phyloP scores from a whole-genome alignment of 2,329 filamentous ascomycete genomes.

The Curvularia eragrostidis region DNA sequence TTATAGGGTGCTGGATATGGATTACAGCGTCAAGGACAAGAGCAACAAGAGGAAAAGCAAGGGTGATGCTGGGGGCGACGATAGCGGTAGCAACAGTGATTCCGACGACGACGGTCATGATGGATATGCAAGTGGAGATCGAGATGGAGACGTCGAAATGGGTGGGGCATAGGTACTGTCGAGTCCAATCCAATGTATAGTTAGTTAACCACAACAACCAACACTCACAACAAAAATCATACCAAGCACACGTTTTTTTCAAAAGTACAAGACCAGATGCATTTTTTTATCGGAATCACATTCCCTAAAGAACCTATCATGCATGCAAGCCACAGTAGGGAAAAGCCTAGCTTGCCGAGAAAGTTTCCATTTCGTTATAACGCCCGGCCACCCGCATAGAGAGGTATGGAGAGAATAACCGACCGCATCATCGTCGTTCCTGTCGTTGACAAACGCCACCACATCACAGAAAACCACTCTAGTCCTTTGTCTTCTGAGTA shows the following conservation, averaged over 20 bases:
- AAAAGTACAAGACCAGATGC: conserved; percentile 43
- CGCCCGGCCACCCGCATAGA: conserved; percentile 49
- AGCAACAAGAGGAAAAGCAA: conserved; percentile 19
- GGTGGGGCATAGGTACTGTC: conserved; percentile 8
- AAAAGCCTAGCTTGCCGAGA: conserved; percentile 42
- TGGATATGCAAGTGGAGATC: conserved; percentile 13
- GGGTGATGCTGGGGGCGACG: conserved; percentile 1
- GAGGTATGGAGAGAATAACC: conserved; percentile 49
- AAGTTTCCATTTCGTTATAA: conserved; percentile 46
- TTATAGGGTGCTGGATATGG: conserved; percentile 65
- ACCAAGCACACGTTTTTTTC: conserved; percentile 12
- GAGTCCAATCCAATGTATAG: neutral
- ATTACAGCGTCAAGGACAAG: conserved; percentile 44
- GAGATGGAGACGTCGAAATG: conserved; percentile 30
- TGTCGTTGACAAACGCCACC: conserved; percentile 36
- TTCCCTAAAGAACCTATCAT: conserved; percentile 48
- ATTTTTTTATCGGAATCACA: conserved; percentile 49
- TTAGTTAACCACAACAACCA: conserved; percentile 22
- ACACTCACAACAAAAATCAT: neutral
- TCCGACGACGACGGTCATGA: conserved; percentile 12
- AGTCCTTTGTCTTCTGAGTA: conserved; percentile 99
- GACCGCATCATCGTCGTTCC: conserved; percentile 43
- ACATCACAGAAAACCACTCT: conserved; percentile 39
- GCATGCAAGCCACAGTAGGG: conserved; percentile 38
- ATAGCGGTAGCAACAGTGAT: conserved; percentile 18